A percentile compares a stretch with the other conserved stretches of the same genome.
phyloP scores from a whole-genome alignment of 495 filamentous ascomycete species.

The Neurospora sp. region DNA sequence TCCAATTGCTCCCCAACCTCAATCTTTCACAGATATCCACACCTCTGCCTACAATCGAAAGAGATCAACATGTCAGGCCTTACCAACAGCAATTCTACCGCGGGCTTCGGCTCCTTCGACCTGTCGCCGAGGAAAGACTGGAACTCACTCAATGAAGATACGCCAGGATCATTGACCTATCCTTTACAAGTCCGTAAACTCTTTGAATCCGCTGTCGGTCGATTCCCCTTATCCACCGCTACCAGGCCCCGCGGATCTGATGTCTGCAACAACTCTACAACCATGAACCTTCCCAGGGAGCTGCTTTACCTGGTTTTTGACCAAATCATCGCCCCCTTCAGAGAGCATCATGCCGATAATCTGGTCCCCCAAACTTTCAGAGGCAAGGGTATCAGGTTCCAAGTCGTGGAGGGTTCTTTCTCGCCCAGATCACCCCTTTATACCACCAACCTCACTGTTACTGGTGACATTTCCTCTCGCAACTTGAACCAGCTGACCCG shows the following conservation, averaged over 20 bases:
- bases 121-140: background rate
- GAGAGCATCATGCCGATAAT: background rate
- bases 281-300: background rate
- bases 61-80: too few species aligned
- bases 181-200: background rate
- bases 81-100: background rate
- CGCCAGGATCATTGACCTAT: background rate
- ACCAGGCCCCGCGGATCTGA: accelerated
- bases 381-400: background rate
- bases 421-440: background rate
- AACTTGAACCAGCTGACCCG: background rate
- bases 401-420: background rate
- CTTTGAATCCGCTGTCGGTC: background rate
- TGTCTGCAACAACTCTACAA: background rate
- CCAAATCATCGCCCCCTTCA: accelerated
- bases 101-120: background rate
- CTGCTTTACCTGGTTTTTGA: background rate
- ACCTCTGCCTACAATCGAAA: too few species aligned
- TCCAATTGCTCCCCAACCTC: background rate
- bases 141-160: background rate
- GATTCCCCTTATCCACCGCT: background rate
- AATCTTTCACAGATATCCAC: background rate
- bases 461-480: background rate
- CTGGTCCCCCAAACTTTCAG: background rate
- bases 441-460: background rate